Evolutionary conservation across 768 basidiomycete genomes (phyloP), one percentile per base, ranked within the genome.

Genomic region (Lactarius trivialis): DNA sequence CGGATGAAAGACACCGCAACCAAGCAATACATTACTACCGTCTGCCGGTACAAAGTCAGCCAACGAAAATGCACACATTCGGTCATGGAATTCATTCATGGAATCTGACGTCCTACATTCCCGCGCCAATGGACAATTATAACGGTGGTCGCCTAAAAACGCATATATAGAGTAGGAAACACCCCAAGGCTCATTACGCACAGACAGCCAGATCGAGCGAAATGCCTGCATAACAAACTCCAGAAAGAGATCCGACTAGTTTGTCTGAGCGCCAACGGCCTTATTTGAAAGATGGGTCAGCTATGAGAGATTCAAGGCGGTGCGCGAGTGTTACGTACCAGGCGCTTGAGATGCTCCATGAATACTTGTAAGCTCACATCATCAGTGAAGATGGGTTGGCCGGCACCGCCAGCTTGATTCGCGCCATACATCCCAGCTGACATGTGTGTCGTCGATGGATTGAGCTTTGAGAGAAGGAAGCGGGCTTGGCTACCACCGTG

Each of bases 391-490:
- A 99, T 98, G 17, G 93, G 91, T 74, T 93, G 90, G 5, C 95
- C 95, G 2, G 82, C 76, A 9, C 80, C 80, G 11, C 83, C 82
- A 21, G 82, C 81, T 15, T 84, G 80, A 9, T 82, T 79, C 4
- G 85, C 81, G n/a, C 93, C 92, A 73, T 95, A 95, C 85, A 95
- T 92, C 61, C 84, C 84, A 65, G 83, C 83, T 26, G 91, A 89
- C 89, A 97, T 93, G 73, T 99, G 96, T 43, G 96, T 98, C 62
- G 96, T 98, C 60, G 93, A 96, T 2, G 97, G 97, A 73, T 98
- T 99, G 45, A 99, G 78, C 74, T 98, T 98, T 53, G 89, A 91
- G 32, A 98, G 76, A 71, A 98, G 76, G 86, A 99, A 99, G n/a
- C 97, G 89, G 6, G 97, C 96, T 73, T 98, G 97, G 73, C 88